Conservation (phyloP, 2,329 filamentous ascomycete genomes). For the Fusarium nodosum region DNA sequence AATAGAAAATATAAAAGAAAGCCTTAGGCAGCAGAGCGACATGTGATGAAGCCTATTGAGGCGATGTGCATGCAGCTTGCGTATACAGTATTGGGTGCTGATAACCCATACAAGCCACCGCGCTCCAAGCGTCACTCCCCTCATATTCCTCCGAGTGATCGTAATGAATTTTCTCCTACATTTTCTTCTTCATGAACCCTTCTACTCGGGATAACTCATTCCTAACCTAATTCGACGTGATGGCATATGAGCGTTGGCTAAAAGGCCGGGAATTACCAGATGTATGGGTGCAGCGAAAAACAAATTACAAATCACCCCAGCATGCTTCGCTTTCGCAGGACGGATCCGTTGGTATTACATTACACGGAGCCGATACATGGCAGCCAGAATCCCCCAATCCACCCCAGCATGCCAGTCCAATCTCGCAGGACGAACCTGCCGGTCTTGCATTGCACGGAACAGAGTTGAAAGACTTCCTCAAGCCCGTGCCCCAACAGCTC, state of each 20-base stretch:
- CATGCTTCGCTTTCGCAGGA: neutral
- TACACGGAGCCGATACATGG: neutral
- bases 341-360: fast-evolving
- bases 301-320: neutral
- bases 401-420: fast-evolving
- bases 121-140: neutral
- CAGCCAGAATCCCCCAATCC: neutral
- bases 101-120: neutral
- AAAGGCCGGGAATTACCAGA: fast-evolving
- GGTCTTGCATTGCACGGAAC: neutral
- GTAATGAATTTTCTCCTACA: neutral
- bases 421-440: fast-evolving
- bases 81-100: no score
- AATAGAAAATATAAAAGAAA: neutral
- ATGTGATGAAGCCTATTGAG: neutral
- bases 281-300: neutral
- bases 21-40: neutral
- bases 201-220: neutral
- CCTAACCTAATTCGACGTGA: neutral
- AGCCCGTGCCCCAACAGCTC: neutral
- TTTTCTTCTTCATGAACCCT: neutral
- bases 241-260: fast-evolving
- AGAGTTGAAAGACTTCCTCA: neutral
- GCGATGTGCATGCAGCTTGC: neutral
- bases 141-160: neutral